Evolutionary conservation across 2,329 filamentous ascomycete species (phyloP).

Genomic region (Ceratocystis lukuohia): DNA sequence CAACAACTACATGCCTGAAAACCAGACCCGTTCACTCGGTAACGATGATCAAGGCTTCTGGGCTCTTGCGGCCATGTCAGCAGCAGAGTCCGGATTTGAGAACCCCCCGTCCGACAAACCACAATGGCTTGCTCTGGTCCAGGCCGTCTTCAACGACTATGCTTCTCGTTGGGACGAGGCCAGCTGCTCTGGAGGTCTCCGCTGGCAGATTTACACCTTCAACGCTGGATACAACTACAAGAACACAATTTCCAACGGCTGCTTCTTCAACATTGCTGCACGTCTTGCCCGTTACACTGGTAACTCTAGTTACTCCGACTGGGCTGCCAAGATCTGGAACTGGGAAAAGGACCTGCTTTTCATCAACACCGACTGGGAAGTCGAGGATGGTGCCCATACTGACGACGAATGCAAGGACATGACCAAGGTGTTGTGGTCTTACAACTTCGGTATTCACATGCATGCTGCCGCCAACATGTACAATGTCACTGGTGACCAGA

Average conservation of each 20-base stretch:
- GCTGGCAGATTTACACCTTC: conserved; percentile 75
- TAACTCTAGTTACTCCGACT: conserved; percentile 64
- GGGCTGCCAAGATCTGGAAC: conserved; percentile 58
- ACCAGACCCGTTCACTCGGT: conserved; percentile 47
- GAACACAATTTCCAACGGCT: conserved; percentile 55
- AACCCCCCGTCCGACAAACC: conserved; percentile 49
- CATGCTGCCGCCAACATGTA: conserved; percentile 49
- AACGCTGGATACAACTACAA: conserved; percentile 60
- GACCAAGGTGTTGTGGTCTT: conserved; percentile 46
- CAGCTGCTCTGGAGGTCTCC: conserved; percentile 57
- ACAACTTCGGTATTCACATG: conserved; percentile 55
- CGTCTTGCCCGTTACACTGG: conserved; percentile 65
- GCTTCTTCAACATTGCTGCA: conserved; percentile 56
- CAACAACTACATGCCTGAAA: conserved; percentile 51
- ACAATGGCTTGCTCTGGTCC: conserved; percentile 65
- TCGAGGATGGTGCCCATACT: conserved; percentile 39
- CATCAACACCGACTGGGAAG: conserved; percentile 40
- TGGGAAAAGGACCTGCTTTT: conserved; percentile 46
- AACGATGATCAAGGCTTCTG: conserved; percentile 76
- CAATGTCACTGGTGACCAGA: conserved; percentile 40
- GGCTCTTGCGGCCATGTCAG: conserved; percentile 69
- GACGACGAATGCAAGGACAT: conserved; percentile 34
- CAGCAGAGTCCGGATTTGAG: conserved; percentile 63
- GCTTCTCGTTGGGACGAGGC: conserved; percentile 53
- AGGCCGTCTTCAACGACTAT: conserved; percentile 71